phyloP scores from a whole-genome alignment of 2,329 filamentous ascomycete genomes.

The Fusarium xyrophilum region DNA sequence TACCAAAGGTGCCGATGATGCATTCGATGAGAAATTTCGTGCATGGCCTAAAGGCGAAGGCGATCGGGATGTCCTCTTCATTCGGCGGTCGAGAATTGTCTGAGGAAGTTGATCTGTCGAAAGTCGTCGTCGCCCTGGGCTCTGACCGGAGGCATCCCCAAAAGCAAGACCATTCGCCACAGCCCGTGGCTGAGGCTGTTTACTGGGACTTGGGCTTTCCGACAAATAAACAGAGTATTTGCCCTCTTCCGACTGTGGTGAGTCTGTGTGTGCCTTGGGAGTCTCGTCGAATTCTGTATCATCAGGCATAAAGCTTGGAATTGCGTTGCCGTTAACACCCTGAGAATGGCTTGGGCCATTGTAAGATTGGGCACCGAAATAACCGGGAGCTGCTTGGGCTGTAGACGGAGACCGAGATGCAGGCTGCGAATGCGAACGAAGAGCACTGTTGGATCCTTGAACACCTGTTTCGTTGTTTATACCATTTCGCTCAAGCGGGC shows the following conservation, averaged over 20 bases:
- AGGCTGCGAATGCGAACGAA: conserved; percentile 72
- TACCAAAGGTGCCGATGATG: conserved; percentile 49
- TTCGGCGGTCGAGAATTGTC: conserved; percentile 60
- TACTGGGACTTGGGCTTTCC: conserved; percentile 41
- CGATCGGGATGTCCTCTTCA: conserved; percentile 61
- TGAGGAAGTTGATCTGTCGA: conserved; percentile 64
- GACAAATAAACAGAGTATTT: conserved; percentile 40
- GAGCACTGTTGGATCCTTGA: conserved; percentile 59
- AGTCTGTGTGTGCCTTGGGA: conserved; percentile 51
- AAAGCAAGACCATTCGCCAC: conserved; percentile 53
- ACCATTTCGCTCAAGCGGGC: conserved; percentile 63
- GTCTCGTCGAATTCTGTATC: conserved; percentile 59
- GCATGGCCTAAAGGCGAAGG: conserved; percentile 62
- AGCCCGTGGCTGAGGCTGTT: conserved; percentile 38
- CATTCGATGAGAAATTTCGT: conserved; percentile 53
- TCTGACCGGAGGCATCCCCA: conserved; percentile 54
- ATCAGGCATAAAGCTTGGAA: conserved; percentile 64
- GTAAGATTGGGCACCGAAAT: conserved; percentile 45
- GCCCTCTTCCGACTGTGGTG: conserved; percentile 58
- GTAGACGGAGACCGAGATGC: conserved; percentile 57
- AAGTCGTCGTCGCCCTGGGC: conserved; percentile 53
- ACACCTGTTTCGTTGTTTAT: conserved; percentile 57
- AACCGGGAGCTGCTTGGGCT: conserved; percentile 36
- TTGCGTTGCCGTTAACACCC: conserved; percentile 57
- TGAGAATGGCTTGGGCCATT: conserved; percentile 48